Evolutionary conservation across 768 basidiomycete species (phyloP), one percentile per base, ranked within the genome.

Genomic region (Suillus brevipes): DNA sequence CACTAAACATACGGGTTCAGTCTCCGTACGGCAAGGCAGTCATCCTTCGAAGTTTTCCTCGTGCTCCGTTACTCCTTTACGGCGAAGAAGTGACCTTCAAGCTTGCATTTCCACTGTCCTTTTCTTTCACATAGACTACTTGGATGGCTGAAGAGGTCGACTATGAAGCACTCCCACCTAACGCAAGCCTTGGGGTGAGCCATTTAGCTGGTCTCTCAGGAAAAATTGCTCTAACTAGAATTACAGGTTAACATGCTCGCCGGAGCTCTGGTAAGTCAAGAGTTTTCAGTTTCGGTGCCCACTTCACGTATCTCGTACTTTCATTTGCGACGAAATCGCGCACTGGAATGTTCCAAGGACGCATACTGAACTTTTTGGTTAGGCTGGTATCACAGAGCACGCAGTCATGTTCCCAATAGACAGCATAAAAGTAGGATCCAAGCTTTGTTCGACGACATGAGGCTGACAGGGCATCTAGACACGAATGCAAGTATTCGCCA

Each of bases 351-450:
- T 55, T 37, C 42, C 18, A 47, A 61, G 42, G 12, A 62, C 8
- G 7, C 37, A 52, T 64, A 62, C 68, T 78, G 25, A 76, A 34
- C n/a, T 12, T 42, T 52, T 69, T 34, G n/a, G 65, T 31, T 75
- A 97, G 95, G 97, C 97, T 71, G 97, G 97, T 66, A 99, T 99
- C 71, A 95, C 96, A 62, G 97, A 99, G 77, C 97, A 99, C 80
- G 92, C 95, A 37, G 95, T 97, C 75, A 99, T 99, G 91, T 99
- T 93, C 76, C 97, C 97, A 6, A 82, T 99, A 67, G 97, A 99
- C 80, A 97, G 94, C 73, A 98, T 99, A 76, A 99, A 99, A 85
- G 97, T 93, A 31, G 6, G n/a, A 40, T 31, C 49, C 50, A 47
- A 16, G 53, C n/a, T 18, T 23, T 58, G 49, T 65, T 69, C 62